Evolutionary conservation across 2,329 filamentous ascomycete species (phyloP).

Genomic region (Hymenoscyphus salicellus): DNA sequence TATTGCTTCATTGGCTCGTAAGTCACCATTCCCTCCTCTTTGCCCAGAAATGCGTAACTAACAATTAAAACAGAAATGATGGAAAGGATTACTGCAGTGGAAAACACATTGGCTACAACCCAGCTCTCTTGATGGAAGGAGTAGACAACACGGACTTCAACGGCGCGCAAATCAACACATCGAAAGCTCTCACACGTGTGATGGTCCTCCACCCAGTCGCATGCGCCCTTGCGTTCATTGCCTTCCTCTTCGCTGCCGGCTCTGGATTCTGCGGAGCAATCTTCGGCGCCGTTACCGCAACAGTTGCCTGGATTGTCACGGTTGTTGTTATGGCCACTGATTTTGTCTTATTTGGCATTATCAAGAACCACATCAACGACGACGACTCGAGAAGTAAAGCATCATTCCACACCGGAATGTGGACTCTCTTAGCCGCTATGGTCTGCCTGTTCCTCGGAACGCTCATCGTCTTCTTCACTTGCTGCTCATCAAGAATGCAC

Average conservation of each 20-base stretch:
- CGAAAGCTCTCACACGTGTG: slow-evolving; percentile 52
- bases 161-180: slow-evolving; percentile 43
- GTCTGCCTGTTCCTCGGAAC: slow-evolving; percentile 54
- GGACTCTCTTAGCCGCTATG: slow-evolving; percentile 57
- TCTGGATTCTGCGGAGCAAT: slow-evolving; percentile 52
- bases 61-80: not conserved
- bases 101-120: slow-evolving; percentile 54
- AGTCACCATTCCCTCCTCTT: slow-evolving; percentile 8
- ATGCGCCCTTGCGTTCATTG: slow-evolving; percentile 55
- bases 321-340: slow-evolving; percentile 52
- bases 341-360: slow-evolving; percentile 55
- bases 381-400: slow-evolving; percentile 35
- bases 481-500: slow-evolving; percentile 47
- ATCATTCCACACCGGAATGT: slow-evolving; percentile 52
- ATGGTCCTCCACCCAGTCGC: slow-evolving; percentile 63
- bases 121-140: slow-evolving; percentile 43
- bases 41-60: not conserved
- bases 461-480: slow-evolving; percentile 58
- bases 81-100: slow-evolving; percentile 48
- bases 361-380: slow-evolving; percentile 53
- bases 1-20: slow-evolving; percentile 46
- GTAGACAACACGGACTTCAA: slow-evolving; percentile 42
- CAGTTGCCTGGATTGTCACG: slow-evolving; percentile 49
- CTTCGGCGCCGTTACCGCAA: slow-evolving; percentile 48
- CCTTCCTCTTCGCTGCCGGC: slow-evolving; percentile 54